Conservation (phyloP, 2,329 filamentous ascomycete genomes). For the Nemania sp. region DNA sequence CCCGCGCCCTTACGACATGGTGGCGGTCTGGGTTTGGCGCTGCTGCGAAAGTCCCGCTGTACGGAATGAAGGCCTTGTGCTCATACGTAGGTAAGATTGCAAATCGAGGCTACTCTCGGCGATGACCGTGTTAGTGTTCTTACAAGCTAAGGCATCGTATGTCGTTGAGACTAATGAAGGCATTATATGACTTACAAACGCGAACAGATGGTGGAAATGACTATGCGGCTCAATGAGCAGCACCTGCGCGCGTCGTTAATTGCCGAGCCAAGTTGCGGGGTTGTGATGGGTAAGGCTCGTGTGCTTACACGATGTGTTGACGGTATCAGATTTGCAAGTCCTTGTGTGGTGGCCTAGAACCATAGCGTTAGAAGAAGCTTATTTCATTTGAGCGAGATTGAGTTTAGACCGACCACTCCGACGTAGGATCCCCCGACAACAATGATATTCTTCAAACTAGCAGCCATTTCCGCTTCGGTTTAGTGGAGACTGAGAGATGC, state of each 20-base stretch:
- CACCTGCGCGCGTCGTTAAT: constrained; percentile 27
- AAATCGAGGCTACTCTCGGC: constrained; percentile 44
- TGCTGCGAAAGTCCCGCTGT: constrained; percentile 39
- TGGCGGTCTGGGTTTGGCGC: constrained; percentile 39
- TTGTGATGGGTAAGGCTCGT: background rate
- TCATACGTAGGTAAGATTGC: constrained; percentile 48
- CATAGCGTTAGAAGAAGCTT: constrained; percentile 4
- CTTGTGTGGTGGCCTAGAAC: constrained; percentile 39
- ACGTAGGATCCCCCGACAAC: constrained; percentile 53
- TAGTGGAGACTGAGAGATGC: background rate
- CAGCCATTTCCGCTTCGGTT: constrained; percentile 24
- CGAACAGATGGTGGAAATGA: constrained; percentile 54
- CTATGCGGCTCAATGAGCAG: constrained; percentile 53
- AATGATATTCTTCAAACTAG: constrained; percentile 43
- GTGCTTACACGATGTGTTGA: constrained; percentile 39
- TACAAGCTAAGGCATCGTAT: background rate
- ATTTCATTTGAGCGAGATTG: background rate
- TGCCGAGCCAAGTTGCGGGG: background rate
- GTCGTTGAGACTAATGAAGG: background rate
- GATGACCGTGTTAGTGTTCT: background rate
- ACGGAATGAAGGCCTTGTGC: constrained; percentile 53
- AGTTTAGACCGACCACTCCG: constrained; percentile 40
- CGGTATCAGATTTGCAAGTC: constrained; percentile 44
- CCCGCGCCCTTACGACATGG: constrained; percentile 42
- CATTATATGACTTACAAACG: constrained; percentile 41